Conservation (phyloP, 2,329 filamentous ascomycete genomes). For the Xylariaceae sp. region DNA sequence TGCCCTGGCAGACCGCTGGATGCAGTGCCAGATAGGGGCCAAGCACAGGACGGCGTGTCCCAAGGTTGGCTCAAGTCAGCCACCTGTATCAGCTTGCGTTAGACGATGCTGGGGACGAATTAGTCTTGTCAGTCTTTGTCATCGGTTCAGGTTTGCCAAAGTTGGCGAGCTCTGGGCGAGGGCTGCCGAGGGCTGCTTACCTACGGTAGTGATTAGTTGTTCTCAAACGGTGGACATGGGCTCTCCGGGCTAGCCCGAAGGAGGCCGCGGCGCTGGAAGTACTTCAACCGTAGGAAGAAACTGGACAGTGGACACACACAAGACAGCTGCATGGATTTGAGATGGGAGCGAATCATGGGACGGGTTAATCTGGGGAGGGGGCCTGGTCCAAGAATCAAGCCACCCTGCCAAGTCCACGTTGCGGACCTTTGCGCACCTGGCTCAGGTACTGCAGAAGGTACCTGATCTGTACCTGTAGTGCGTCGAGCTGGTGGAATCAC, state of each 20-base stretch:
- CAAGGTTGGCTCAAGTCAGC: too few species aligned
- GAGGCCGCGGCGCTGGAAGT: conserved; percentile 6
- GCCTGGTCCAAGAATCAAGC: too few species aligned
- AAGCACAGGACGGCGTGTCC: too few species aligned
- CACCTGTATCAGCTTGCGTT: too few species aligned
- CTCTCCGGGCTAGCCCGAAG: conserved; percentile 11
- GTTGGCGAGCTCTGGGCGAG: conserved; percentile 1
- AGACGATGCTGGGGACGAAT: not conserved
- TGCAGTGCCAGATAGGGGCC: too few species aligned
- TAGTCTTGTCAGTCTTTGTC: not conserved
- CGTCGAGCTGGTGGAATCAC: too few species aligned
- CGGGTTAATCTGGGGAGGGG: conserved; percentile 5
- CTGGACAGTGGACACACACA: conserved; percentile 19
- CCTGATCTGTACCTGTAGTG: too few species aligned
- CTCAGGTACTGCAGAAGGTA: too few species aligned
- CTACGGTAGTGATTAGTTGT: too few species aligned
- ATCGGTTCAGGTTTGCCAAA: not conserved
- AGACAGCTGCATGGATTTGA: conserved; percentile 16
- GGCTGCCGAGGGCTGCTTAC: conserved; percentile 2
- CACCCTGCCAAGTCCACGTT: too few species aligned
- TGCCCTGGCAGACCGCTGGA: too few species aligned
- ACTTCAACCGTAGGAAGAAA: too few species aligned
- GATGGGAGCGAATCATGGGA: conserved; percentile 14
- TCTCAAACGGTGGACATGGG: not conserved
- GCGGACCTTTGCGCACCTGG: conserved; percentile 7